These are phyloP conservation scores for Allomyces arbusculus DNA, from an alignment of 192 early-diverging fungal species.

Conservation along the genomic window DNA sequence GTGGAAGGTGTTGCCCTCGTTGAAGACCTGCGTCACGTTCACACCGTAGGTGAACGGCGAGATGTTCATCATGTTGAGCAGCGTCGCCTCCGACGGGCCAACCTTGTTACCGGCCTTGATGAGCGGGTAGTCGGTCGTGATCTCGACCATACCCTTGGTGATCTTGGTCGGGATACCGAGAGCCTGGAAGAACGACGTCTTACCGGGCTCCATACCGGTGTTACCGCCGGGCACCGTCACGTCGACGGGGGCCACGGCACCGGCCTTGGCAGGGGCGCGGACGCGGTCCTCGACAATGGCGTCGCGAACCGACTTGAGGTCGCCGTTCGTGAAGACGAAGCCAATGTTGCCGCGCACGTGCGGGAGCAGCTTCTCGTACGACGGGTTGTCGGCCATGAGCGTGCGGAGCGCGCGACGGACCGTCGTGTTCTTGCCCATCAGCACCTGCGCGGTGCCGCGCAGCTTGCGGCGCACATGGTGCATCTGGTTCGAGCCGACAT, in stretches of 20 bases:
- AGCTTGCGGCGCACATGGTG: slow-evolving; percentile 84
- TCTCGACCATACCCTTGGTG: slow-evolving; percentile 99
- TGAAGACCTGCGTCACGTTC: slow-evolving; percentile 78
- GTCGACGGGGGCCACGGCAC: slow-evolving; percentile 82
- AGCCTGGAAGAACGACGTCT: slow-evolving; percentile 99
- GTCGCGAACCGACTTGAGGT: slow-evolving; percentile 86
- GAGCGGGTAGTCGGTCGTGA: slow-evolving; percentile 82
- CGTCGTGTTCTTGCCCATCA: slow-evolving; percentile 99
- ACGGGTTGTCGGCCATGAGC: slow-evolving; percentile 49
- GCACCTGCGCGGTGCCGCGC: slow-evolving; percentile 74
- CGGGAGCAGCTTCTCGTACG: slow-evolving; percentile 64
- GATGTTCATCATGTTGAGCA: slow-evolving; percentile 99
- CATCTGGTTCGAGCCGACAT: slow-evolving; percentile 99
- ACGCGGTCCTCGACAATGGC: slow-evolving; percentile 85
- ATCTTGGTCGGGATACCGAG: slow-evolving; percentile 99
- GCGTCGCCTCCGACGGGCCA: slow-evolving; percentile 92
- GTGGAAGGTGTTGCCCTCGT: slow-evolving; percentile 73
- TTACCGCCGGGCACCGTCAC: slow-evolving; percentile 87
- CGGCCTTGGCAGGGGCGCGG: slow-evolving; percentile 85
- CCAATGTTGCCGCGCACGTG: slow-evolving; percentile 89
- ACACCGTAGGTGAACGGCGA: slow-evolving; percentile 99
- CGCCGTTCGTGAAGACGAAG: slow-evolving; percentile 98
- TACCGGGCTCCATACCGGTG: slow-evolving; percentile 99
- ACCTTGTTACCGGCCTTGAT: slow-evolving; percentile 80
- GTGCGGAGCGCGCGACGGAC: slow-evolving; percentile 61